Evolutionary conservation across 495 filamentous ascomycete species (phyloP).

Genomic region (Penicillium malachiteum): DNA sequence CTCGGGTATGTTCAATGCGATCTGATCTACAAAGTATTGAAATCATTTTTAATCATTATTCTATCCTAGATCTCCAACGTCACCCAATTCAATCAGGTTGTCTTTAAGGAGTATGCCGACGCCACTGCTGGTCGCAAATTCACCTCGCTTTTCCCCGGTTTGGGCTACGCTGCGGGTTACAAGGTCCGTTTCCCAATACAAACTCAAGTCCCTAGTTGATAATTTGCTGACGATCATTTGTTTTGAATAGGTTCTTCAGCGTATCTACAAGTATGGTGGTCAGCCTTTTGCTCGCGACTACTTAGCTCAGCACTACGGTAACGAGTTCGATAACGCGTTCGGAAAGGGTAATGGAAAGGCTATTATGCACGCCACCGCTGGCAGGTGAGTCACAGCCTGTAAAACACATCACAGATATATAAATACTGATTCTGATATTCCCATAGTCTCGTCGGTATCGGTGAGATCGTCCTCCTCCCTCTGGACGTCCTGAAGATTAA

Average conservation of each 20-base stretch:
- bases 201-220: not conserved
- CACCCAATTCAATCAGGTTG: conserved; percentile 74
- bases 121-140: conserved; percentile 73
- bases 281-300: conserved; percentile 95
- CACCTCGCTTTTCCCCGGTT: conserved; percentile 91
- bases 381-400: conserved; percentile 59
- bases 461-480: conserved; percentile 92
- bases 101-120: conserved; percentile 87
- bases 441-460: conserved; percentile 84
- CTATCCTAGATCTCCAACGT: conserved; percentile 54
- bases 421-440: not conserved
- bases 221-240: not conserved
- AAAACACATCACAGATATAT: too few relatives aligned
- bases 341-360: conserved; percentile 97
- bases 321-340: conserved; percentile 82
- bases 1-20: conserved; percentile 56
- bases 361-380: conserved; percentile 94
- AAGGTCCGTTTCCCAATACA: conserved; percentile 59
- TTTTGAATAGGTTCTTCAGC: conserved; percentile 69
- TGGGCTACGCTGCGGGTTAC: conserved; percentile 97
- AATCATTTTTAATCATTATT: not conserved
- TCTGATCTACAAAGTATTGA: not conserved
- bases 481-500: conserved; percentile 99
- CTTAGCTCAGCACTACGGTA: conserved; percentile 75
- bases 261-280: conserved; percentile 98